These are phyloP conservation scores for Verticillium albo-atrum DNA, from an alignment of 2,329 filamentous ascomycete species.

Conservation along the genomic window DNA sequence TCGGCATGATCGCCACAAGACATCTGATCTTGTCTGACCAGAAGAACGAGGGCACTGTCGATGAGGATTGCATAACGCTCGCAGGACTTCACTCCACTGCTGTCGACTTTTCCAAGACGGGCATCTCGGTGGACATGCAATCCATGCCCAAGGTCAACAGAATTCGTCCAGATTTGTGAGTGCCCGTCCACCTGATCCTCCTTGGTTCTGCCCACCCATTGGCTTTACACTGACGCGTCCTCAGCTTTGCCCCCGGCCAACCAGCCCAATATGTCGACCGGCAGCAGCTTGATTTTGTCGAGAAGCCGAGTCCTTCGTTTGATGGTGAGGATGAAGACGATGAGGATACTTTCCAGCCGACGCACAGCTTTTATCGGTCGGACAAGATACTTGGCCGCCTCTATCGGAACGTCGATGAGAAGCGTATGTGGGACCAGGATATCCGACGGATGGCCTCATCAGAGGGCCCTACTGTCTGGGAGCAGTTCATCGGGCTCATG, in stretches of 20 bases:
- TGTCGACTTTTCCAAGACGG: slow-evolving; percentile 74
- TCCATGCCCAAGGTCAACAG: slow-evolving; percentile 33
- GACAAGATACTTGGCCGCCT: slow-evolving; percentile 65
- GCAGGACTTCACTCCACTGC: slow-evolving; percentile 65
- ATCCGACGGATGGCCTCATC: slow-evolving; percentile 27
- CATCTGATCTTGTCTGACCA: slow-evolving; percentile 65
- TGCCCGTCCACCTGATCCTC: slow-evolving; percentile 5
- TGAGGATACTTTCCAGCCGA: slow-evolving; percentile 38
- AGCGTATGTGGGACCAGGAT: slow-evolving; percentile 54
- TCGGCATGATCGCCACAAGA: slow-evolving; percentile 60
- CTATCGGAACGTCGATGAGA: slow-evolving; percentile 70
- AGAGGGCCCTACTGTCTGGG: slow-evolving; percentile 35
- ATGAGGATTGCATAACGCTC: slow-evolving; percentile 46
- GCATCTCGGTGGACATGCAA: slow-evolving; percentile 49
- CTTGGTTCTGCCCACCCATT: neutral
- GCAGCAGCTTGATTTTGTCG: slow-evolving; percentile 33
- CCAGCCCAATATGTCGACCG: slow-evolving; percentile 38
- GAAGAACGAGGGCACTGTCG: slow-evolving; percentile 41
- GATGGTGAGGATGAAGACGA: slow-evolving; percentile 40
- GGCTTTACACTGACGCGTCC: neutral
- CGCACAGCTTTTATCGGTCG: slow-evolving; percentile 59
- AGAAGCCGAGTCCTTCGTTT: slow-evolving; percentile 18
- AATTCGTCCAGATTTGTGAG: slow-evolving; percentile 53
- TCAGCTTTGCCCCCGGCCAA: slow-evolving; percentile 42
- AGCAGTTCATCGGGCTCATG: slow-evolving; percentile 29